These are phyloP conservation scores for Nicotiana tabacum DNA, from an alignment of 257 asterid species.

Conservation along the genomic window DNA sequence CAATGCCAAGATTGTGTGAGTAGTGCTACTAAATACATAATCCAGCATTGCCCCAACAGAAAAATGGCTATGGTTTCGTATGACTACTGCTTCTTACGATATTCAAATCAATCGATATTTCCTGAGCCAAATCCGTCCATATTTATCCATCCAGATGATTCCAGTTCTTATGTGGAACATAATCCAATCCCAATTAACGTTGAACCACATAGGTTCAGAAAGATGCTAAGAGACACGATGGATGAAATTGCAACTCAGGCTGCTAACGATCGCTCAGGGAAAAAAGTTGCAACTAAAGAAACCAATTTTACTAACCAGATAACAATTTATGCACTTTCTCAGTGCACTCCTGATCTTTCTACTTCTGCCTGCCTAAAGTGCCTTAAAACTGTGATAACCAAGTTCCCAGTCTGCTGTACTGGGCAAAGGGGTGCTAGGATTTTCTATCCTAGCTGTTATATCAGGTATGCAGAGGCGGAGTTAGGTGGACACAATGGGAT, in stretches of 20 bases:
- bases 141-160: not conserved
- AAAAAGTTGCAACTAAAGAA: not conserved
- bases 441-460: not conserved
- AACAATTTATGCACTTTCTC: not conserved
- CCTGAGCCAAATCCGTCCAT: not conserved
- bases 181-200: not conserved
- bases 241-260: not conserved
- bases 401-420: not conserved
- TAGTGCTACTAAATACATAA: not conserved
- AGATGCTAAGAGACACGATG: not conserved
- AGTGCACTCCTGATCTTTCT: constrained; percentile 6
- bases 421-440: not conserved
- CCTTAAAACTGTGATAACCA: not conserved
- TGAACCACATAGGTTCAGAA: not conserved
- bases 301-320: not conserved
- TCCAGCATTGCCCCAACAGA: not conserved
- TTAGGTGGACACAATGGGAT: too few species aligned
- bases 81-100: not conserved
- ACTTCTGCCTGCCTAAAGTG: not conserved
- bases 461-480: not conserved
- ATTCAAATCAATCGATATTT: not conserved
- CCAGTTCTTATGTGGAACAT: not conserved
- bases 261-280: not conserved
- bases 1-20: constrained; percentile 1
- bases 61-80: not conserved